Evolutionary conservation across 345 rosid species (phyloP), one percentile per base, ranked within the genome.

Genomic region (Raphanus sativus): DNA sequence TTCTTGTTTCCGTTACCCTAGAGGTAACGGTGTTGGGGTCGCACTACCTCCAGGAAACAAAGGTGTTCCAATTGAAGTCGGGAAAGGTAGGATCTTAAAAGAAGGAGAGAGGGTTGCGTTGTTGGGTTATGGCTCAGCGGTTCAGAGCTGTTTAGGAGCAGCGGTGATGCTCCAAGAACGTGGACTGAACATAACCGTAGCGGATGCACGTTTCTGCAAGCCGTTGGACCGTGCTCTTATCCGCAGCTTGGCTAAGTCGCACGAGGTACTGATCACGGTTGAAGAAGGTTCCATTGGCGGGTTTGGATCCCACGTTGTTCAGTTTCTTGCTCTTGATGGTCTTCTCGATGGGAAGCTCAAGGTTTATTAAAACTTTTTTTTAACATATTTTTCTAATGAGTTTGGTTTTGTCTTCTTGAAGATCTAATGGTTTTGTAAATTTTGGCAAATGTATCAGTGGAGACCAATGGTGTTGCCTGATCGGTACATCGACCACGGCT

Each of bases 211-310:
- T 28, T 95, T 92, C 76, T 92, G 98, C 82, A 95, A 92, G 67
- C 99, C 99, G 9, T 68, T 95, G 48, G 99, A 95, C 83, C 86
- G 75, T 52, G 75, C 83, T 36, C 92, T 92, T 11, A 89, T 95
- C n/a, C 89, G 96, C 11, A 83, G 89, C 55, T 90, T 95, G 9
- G 91, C 97, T 45, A 95, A 86, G 71, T 86, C 97, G 4, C 98
- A 95, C 1, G 97, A 95, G 70, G 83, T 88, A 0, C 69, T 95
- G 65, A 88, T 95, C 29, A 95, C 99, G 0, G 94, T 95, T 0
- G 99, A 95, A 82, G 98, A 95, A 87, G 99, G 99, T 64, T 94
- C 98, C 0, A 87, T 90, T 10, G 98, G 98, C 24, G 98, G 98
- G 36, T 94, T 94, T 30, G 96, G 98, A 61, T 95, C 98, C 56